Evolutionary conservation across 2,329 filamentous ascomycete species (phyloP), one percentile per base, ranked within the genome.

Genomic region (Ophiocordyceps camponoti-floridani): DNA sequence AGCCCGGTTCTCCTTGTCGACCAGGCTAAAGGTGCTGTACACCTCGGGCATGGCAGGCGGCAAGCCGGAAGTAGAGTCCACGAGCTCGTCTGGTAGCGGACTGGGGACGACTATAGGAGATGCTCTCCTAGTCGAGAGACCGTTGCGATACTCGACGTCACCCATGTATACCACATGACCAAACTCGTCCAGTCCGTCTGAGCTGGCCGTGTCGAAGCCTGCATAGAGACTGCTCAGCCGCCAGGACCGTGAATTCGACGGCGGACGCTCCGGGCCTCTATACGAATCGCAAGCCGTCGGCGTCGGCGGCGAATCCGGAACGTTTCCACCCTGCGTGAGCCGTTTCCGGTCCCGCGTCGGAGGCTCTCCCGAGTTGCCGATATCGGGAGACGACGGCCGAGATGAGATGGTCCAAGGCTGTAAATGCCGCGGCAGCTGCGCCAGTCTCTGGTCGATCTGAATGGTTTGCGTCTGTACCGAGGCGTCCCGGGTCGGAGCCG

Each of bases 401-500:
- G 77, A 80, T 0, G 70, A 66, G 48, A 94, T 82, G 16, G 79
- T 70, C 1, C 84, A 89, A 1, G 87, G 86, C 46, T 87, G 77
- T 31, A 94, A 70, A 56, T 91, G 83, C 2, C 77, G 67, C 13
- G 86, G 85, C 26, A 94, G 68, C 51, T 78, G 79, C 48, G 82
- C 75, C 41, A 85, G 66, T 48, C 87, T 76, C 63, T 77, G 76
- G 56, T 94, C 88, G 6, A 93, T 75, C 45, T 84, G 76, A 47
- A 96, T 95, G 47, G 85, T 84, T 52, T 96, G 88, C 0, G 91
- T 98, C 65, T 98, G 91, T 47, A 88, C 64, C 3, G 59, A 57
- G 11, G 57, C 72, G 2, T 63, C 58, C 2, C 41, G 47, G 3
- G 52, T 58, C 4, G 49, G 47, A 16, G 48, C 47, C 2, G 52